Conservation (phyloP, 371 early-diverging fungal genomes). For the Nematocida sp. region DNA sequence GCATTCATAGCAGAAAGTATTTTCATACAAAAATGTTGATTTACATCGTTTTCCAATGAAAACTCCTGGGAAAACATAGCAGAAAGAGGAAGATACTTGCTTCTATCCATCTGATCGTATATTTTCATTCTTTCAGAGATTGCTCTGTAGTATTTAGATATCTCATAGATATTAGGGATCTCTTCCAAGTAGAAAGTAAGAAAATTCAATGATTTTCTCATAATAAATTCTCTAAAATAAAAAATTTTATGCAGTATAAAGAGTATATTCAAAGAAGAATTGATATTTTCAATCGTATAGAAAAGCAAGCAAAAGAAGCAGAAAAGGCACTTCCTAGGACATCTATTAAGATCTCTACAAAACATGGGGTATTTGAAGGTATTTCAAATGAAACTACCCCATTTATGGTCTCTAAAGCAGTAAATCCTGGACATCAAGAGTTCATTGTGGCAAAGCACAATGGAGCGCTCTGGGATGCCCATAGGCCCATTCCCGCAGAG, state of each 20-base stretch:
- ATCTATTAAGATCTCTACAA: conserved; percentile 19
- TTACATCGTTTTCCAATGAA: neutral
- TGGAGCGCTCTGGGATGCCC: conserved; percentile 82
- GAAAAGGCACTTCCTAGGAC: neutral
- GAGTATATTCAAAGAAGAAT: neutral
- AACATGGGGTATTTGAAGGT: neutral
- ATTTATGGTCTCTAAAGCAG: conserved; percentile 26
- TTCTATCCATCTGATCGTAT: conserved; percentile 34
- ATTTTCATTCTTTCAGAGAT: conserved; percentile 18
- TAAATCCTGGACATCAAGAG: conserved; percentile 43
- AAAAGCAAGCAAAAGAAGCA: neutral
- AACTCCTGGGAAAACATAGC: neutral
- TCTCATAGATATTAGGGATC: neutral
- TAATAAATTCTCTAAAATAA: neutral
- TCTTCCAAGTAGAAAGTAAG: conserved; percentile 21
- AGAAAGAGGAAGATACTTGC: conserved; percentile 14
- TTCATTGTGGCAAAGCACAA: conserved; percentile 68
- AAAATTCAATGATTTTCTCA: neutral
- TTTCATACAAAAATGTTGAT: conserved; percentile 24
- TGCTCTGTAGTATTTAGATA: neutral
- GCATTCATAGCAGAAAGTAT: neutral
- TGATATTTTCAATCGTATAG: conserved; percentile 3
- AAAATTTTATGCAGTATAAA: conserved; percentile 2
- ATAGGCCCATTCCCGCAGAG: conserved; percentile 76
- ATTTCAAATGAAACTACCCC: conserved; percentile 42